Conservation (phyloP, 2,329 filamentous ascomycete genomes). For the Fusarium beomiforme region DNA sequence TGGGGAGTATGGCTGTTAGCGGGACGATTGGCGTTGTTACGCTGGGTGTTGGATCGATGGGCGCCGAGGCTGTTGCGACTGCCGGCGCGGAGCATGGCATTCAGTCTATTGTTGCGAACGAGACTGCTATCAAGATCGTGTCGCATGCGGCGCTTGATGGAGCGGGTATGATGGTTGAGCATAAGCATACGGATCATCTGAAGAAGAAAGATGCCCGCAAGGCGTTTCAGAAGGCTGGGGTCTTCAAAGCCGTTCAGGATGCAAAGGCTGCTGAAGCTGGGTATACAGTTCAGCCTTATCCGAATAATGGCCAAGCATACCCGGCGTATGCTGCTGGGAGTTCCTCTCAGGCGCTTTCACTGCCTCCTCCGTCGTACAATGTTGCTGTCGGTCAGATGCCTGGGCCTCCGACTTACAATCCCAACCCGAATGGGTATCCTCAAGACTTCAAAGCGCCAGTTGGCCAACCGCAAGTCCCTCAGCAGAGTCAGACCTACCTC, state of each 20-base stretch:
- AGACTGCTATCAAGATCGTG: conserved; percentile 48
- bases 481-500: neutral
- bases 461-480: neutral
- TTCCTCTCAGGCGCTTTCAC: neutral
- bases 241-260: conserved; percentile 45
- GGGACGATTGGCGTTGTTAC: conserved; percentile 51
- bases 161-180: conserved; percentile 48
- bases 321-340: neutral
- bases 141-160: conserved; percentile 51
- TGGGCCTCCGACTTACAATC: neutral
- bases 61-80: conserved; percentile 49
- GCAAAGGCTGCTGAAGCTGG: conserved; percentile 43
- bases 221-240: conserved; percentile 46
- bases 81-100: conserved; percentile 50
- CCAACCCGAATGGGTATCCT: neutral
- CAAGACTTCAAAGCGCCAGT: conserved; percentile 11
- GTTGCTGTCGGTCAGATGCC: neutral
- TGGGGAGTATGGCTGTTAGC: conserved; percentile 52
- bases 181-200: conserved; percentile 47
- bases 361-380: conserved; percentile 29
- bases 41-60: conserved; percentile 49
- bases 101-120: conserved; percentile 42
- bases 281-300: conserved; percentile 30
- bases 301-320: conserved; percentile 5
- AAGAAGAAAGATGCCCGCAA: conserved; percentile 50